Evolutionary conservation across 2,329 filamentous ascomycete species (phyloP), one percentile per base, ranked within the genome.

Genomic region (Fusarium cicatricum): DNA sequence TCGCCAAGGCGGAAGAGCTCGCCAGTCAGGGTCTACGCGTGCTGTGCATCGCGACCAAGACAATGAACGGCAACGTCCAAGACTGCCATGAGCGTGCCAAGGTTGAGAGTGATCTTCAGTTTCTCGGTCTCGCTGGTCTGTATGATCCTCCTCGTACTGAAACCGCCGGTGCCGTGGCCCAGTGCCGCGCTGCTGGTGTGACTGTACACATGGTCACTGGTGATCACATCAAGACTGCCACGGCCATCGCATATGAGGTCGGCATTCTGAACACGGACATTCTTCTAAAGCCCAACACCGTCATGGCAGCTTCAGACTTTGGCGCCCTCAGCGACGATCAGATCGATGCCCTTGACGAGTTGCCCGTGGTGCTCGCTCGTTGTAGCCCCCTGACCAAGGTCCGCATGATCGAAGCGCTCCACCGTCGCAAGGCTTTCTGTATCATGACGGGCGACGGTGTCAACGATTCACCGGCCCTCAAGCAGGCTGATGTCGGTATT

Each of bases 401-500:
- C n/a, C 82, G 88, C 59, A 88, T 91, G 83, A 88, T 91, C 52
- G 86, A 90, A 68, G 87, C 88, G n/a, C 81, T 91, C 54, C 87
- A 90, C 64, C 82, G 88, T 28, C 83, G 88, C 49, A 82, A 84
- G 53, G 82, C 82, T 2, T 90, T 90, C 71, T 89, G 85, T 63
- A 88, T 88, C 62, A 90, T 91, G 86, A 91, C 88, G 36, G 89
- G 89, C 64, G 88, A 91, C 55, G 88, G 89, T 64, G 88, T 90
- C 64, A 91, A 91, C 70, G 89, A 91, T 72, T 88, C 86, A 12
- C 89, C 89, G 1, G 88, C 88, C 1, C 79, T 91, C 21, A 90
- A 90, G 71, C 83, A 87, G 64, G 86, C 89, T 5, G 88, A 91
- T 66, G 88, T 92, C 14, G 89, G 89, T 67, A 91, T 91, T 62